Evolutionary conservation across 352 stramenopile species (phyloP).

Genomic region (Phytopythium montanum): DNA sequence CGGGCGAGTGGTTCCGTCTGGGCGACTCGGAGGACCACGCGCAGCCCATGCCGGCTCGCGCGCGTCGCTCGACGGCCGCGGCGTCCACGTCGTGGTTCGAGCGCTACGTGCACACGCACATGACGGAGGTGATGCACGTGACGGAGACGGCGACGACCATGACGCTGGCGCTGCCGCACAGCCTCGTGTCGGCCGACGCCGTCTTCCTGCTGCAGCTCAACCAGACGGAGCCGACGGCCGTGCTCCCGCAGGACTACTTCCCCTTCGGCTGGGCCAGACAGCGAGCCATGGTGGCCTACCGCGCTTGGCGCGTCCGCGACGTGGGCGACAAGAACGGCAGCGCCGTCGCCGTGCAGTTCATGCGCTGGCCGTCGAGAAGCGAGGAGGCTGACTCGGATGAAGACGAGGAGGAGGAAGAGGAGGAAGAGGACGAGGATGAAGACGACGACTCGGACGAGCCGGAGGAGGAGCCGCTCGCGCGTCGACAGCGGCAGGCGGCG

Average conservation of each 20-base stretch:
- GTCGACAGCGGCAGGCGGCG: constrained; percentile 13
- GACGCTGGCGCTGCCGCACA: constrained; percentile 54
- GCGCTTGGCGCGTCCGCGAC: constrained; percentile 55
- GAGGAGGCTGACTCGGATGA: constrained; percentile 10
- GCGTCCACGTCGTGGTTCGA: constrained; percentile 46
- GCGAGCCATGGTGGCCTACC: constrained; percentile 54
- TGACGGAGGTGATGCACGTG: constrained; percentile 46
- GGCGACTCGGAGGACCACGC: constrained; percentile 37
- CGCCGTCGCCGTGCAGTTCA: constrained; percentile 48
- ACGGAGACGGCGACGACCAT: constrained; percentile 59
- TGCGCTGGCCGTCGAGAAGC: constrained; percentile 53
- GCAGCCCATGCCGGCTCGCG: constrained; percentile 20
- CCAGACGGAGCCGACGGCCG: constrained; percentile 33
- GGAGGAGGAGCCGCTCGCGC: constrained; percentile 38
- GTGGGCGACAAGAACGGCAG: constrained; percentile 47
- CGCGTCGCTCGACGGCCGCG: constrained; percentile 22
- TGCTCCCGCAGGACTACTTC: constrained; percentile 53
- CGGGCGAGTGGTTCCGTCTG: constrained; percentile 44
- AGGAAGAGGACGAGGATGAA: constrained; percentile 32
- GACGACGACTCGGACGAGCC: constrained; percentile 40
- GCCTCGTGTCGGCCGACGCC: constrained; percentile 44
- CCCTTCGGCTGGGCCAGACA: constrained; percentile 48
- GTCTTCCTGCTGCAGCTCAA: constrained; percentile 53
- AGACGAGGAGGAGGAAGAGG: constrained; percentile 37
- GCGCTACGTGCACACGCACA: constrained; percentile 50